These are phyloP conservation scores for Closterium sp. DNA, from an alignment of 139 green algal species.

Conservation along the genomic window DNA sequence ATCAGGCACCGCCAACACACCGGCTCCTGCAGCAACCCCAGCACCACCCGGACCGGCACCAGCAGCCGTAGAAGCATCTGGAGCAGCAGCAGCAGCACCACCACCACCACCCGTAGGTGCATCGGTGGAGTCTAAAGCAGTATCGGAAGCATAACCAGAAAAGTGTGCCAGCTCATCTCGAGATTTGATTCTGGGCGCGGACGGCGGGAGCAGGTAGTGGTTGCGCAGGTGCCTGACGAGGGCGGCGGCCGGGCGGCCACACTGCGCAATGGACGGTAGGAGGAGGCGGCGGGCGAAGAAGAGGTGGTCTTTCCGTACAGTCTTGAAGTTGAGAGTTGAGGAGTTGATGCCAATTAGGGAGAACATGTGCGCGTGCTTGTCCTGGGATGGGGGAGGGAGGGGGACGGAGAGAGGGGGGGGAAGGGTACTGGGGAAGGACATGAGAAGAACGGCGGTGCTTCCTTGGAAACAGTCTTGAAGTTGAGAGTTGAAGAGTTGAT, in stretches of 20 bases:
- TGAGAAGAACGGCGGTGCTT: too few relatives aligned
- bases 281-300: slow-evolving; percentile 21
- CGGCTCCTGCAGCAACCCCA: background rate
- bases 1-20: background rate
- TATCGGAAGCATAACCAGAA: background rate
- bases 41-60: background rate
- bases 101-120: background rate
- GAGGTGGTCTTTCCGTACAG: too few relatives aligned
- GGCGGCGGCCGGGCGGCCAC: background rate
- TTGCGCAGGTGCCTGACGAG: background rate
- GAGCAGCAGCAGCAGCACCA: too few relatives aligned
- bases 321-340: too few relatives aligned
- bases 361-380: background rate
- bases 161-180: background rate
- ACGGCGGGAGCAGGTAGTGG: background rate
- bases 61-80: background rate
- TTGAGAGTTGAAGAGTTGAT: too few relatives aligned
- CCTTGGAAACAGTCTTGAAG: too few relatives aligned
- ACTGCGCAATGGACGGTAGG: background rate
- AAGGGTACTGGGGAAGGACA: too few relatives aligned
- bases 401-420: too few relatives aligned
- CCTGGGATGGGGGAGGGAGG: too few relatives aligned
- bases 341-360: background rate
- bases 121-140: too few relatives aligned
- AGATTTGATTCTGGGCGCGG: background rate